A percentile compares a stretch with the other conserved stretches of the same genome.
Evolutionary conservation across 1,139 yeast genomes (phyloP).

Genomic region (Arxiozyma heterogenica): DNA sequence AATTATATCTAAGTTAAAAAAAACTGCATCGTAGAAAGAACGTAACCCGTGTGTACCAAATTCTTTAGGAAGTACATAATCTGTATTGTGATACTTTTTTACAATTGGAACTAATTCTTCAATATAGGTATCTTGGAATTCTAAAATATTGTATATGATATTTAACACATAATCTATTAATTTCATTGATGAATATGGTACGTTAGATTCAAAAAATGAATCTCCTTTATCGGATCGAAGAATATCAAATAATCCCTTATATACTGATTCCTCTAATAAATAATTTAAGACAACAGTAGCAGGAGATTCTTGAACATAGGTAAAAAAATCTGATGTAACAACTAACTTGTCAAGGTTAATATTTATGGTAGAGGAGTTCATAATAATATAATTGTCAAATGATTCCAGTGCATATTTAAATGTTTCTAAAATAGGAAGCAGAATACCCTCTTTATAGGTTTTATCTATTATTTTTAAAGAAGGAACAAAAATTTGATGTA

Average conservation of each 20-base stretch:
- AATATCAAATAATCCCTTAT: constrained; percentile 47
- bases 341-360: constrained; percentile 45
- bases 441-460: constrained; percentile 41
- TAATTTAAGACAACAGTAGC: constrained; percentile 56
- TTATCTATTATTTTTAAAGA: constrained; percentile 24
- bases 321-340: constrained; percentile 34
- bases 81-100: constrained; percentile 27
- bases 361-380: constrained; percentile 42
- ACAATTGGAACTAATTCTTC: constrained; percentile 43
- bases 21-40: constrained; percentile 61
- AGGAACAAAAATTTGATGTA: constrained; percentile 55
- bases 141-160: constrained; percentile 43
- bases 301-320: constrained; percentile 50
- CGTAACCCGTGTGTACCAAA: constrained; percentile 55
- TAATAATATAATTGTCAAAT: constrained; percentile 55
- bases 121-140: constrained; percentile 45
- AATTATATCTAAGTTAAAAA: constrained; percentile 58
- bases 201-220: constrained; percentile 35
- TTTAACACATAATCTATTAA: constrained; percentile 35
- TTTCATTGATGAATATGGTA: constrained; percentile 30
- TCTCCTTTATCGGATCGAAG: constrained; percentile 50
- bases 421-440: constrained; percentile 44
- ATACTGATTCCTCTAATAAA: constrained; percentile 51
- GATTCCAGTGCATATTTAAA: constrained; percentile 46
- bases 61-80: constrained; percentile 39